A percentile compares a stretch with the other conserved stretches of the same genome.
These are phyloP conservation scores for Macrolepiota albuminosa DNA, from an alignment of 768 basidiomycete species.

Conservation along the genomic window DNA sequence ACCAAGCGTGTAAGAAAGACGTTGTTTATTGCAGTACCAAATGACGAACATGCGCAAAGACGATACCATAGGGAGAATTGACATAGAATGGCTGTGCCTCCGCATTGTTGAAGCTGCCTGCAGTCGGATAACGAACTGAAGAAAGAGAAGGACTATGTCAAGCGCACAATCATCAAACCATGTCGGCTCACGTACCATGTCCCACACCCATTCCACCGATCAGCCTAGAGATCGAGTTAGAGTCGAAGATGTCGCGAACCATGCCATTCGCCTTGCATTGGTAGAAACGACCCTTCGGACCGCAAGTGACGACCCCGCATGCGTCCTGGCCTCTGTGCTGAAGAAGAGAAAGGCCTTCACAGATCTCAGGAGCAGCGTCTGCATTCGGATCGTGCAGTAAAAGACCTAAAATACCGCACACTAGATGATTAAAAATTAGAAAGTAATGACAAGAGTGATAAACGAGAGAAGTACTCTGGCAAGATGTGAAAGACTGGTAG, in stretches of 20 bases:
- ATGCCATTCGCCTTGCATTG: slow-evolving; percentile 99
- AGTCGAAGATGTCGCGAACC: slow-evolving; percentile 96
- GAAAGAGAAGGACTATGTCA: slow-evolving; percentile 1
- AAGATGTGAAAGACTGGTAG: not conserved
- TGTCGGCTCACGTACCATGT: slow-evolving; percentile 58
- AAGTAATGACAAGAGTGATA: slow-evolving; percentile 1
- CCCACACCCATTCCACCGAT: slow-evolving; percentile 97
- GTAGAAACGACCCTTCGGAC: slow-evolving; percentile 89
- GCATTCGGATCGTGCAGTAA: slow-evolving; percentile 72
- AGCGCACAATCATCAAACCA: slow-evolving; percentile 15
- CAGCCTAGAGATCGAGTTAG: slow-evolving; percentile 66
- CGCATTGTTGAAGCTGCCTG: slow-evolving; percentile 93
- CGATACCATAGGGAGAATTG: slow-evolving; percentile 99
- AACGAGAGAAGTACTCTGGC: slow-evolving; percentile 7
- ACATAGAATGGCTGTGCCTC: slow-evolving; percentile 99
- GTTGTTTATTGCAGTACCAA: not conserved
- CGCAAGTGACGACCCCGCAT: slow-evolving; percentile 95
- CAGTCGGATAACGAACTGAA: slow-evolving; percentile 94
- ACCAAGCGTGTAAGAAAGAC: slow-evolving; percentile 3
- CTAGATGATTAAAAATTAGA: slow-evolving; percentile 21
- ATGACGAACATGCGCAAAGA: slow-evolving; percentile 85
- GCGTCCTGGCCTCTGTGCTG: slow-evolving; percentile 99
- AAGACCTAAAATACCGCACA: slow-evolving; percentile 94
- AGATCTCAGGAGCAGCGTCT: slow-evolving; percentile 84
- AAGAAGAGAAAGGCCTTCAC: slow-evolving; percentile 90